These are phyloP conservation scores for Coniferiporia sulphurascens DNA, from an alignment of 1,284 basidiomycete genomes.

Conservation along the genomic window DNA sequence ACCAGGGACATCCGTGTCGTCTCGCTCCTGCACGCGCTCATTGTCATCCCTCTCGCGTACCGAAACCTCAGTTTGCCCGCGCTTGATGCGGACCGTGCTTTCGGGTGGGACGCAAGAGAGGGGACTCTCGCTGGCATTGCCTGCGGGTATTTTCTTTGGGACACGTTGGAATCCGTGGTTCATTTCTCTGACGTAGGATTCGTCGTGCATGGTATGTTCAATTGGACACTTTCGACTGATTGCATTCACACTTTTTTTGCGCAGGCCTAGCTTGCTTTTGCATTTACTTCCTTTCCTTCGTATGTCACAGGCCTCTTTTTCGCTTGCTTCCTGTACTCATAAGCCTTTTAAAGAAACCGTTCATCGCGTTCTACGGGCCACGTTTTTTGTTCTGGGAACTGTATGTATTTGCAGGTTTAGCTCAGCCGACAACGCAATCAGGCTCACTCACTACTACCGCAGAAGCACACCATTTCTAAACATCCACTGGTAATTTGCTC, in stretches of 20 bases:
- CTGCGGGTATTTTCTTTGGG: conserved; percentile 64
- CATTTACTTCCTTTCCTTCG: conserved; percentile 58
- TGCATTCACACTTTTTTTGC: not conserved
- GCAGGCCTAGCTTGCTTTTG: conserved; percentile 52
- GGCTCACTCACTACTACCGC: not conserved
- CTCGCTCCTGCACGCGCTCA: conserved; percentile 48
- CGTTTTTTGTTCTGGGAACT: conserved; percentile 74
- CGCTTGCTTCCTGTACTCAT: conserved; percentile 12
- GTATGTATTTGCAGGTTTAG: conserved; percentile 33
- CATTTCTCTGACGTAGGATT: conserved; percentile 57
- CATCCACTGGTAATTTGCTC: conserved; percentile 55
- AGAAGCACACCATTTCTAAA: conserved; percentile 77
- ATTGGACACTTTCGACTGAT: conserved; percentile 8
- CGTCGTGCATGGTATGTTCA: conserved; percentile 53
- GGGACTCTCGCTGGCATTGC: conserved; percentile 50
- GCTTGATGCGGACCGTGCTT: conserved; percentile 44
- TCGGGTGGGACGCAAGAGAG: conserved; percentile 49
- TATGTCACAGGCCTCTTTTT: conserved; percentile 34
- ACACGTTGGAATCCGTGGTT: conserved; percentile 49
- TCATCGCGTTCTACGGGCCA: conserved; percentile 64
- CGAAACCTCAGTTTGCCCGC: conserved; percentile 37
- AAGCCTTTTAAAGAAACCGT: conserved; percentile 50
- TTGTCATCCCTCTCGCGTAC: conserved; percentile 46
- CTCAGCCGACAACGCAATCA: too few species aligned
- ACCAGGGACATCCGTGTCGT: conserved; percentile 45